Conservation (phyloP, 495 filamentous ascomycete species). For the Hypomontagnella submonticulosa region DNA sequence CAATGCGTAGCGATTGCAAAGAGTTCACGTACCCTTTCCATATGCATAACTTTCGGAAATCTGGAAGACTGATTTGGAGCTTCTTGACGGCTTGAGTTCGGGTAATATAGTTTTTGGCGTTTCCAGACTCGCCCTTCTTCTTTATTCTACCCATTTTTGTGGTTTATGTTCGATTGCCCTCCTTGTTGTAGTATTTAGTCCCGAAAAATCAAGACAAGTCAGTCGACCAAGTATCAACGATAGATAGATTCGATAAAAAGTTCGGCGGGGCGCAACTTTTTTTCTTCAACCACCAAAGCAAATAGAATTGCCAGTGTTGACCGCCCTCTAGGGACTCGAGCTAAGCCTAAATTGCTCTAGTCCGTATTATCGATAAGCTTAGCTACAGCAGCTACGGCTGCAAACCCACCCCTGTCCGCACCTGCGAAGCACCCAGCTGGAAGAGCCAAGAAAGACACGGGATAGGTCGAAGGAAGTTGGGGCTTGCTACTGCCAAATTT, state of each 20-base stretch:
- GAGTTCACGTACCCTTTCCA: constrained; percentile 74
- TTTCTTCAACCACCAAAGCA: constrained; percentile 31
- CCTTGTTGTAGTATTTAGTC: constrained; percentile 1
- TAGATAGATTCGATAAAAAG: constrained; percentile 25
- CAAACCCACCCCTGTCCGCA: constrained; percentile 11
- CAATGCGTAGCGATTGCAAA: not conserved
- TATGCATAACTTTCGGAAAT: constrained; percentile 97
- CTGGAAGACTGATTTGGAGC: constrained; percentile 94
- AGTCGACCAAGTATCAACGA: constrained; percentile 1
- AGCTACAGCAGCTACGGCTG: constrained; percentile 13
- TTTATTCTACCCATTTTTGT: constrained; percentile 83
- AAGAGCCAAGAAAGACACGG: constrained; percentile 33
- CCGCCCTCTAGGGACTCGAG: constrained; percentile 24
- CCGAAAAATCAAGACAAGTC: not conserved
- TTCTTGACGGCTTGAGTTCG: constrained; percentile 96
- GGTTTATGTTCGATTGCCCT: constrained; percentile 7
- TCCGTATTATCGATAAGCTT: constrained; percentile 17
- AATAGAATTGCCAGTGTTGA: constrained; percentile 32
- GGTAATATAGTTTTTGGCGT: constrained; percentile 98
- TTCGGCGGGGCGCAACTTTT: constrained; percentile 51
- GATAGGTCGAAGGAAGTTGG: constrained; percentile 10
- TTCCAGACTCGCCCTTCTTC: constrained; percentile 94
- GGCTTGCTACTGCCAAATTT: constrained; percentile 8
- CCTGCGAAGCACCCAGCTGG: constrained; percentile 21
- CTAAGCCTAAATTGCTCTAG: constrained; percentile 10